Base-by-base conservation (phyloP, 1,284 basidiomycete genomes). In the Leccinum fallax region DNA sequence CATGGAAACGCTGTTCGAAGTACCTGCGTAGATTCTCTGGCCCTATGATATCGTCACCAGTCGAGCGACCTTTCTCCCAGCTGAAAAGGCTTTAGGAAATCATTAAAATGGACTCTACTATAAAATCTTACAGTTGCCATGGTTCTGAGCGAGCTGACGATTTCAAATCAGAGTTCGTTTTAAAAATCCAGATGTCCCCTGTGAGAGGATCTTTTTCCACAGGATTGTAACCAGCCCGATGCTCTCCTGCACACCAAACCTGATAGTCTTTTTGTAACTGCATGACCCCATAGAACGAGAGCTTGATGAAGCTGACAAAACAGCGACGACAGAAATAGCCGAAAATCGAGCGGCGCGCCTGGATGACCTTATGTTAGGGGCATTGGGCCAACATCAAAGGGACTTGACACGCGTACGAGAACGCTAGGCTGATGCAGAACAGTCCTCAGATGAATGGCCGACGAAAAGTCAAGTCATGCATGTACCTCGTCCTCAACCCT, bases 1-100 rank as follows among this genome's bases (percentile, higher is more conserved):
- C 86, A 66, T 92, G 88, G 68, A 93, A 93, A 67, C 85, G 87
- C 65, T 93, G 91, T 69, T 93, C 91, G 65, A 93, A 93, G 72
- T 90, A 93, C 56, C 84, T 78, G 46, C 90, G 82, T 48, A 93
- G 73, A 65, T 85, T 87, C 66, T 93, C 91, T 4, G 84, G 80
- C 0, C 90, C 89, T 10, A 83, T 68, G 51, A 84, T 85, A 61
- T 85, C 86, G 71, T 93, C 90, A 0, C 89, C 89, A 6, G 83
- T 82, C 11, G 82, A 79, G 32, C 81, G 70, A 13, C 82, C 84
- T 62, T 83, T 84, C 68, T 90, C 85, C 80, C 85, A 92, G 2
- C 91, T 93, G 63, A n/a, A 58, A 58, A 48, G 43, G 57, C 16
- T 32, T 62, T 10, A 4, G 3, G 9, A 53, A 16, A 55, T 49